Evolutionary conservation across 2,329 filamentous ascomycete species (phyloP).

Genomic region (Trichophyton verrucosum): DNA sequence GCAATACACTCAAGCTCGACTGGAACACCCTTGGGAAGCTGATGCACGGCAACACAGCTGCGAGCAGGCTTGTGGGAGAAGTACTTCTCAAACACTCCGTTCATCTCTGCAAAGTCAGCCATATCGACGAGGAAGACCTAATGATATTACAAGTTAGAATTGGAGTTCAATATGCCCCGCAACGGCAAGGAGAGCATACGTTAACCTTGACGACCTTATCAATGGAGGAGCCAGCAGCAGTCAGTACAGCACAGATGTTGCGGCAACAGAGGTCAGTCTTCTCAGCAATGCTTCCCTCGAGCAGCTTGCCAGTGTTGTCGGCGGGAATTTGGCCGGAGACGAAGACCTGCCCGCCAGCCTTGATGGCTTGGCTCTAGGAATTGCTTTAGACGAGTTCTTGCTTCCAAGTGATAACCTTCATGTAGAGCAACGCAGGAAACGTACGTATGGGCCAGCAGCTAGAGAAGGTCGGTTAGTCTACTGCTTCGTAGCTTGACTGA

Average conservation of each 20-base stretch:
- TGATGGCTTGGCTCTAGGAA: conserved; percentile 46
- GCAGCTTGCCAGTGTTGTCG: conserved; percentile 47
- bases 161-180: neutral
- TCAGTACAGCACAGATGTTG: conserved; percentile 74
- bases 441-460: conserved; percentile 31
- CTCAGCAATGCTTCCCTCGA: conserved; percentile 53
- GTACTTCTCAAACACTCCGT: conserved; percentile 58
- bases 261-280: conserved; percentile 60
- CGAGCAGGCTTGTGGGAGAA: conserved; percentile 53
- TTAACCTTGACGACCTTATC: conserved; percentile 78
- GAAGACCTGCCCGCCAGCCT: conserved; percentile 56
- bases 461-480: conserved; percentile 2
- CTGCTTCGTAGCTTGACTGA: neutral
- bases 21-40: conserved; percentile 51
- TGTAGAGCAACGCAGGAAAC: conserved; percentile 9
- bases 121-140: conserved; percentile 81
- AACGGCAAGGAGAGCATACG: conserved; percentile 20
- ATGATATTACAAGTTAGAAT: neutral
- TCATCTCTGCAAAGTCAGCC: conserved; percentile 74
- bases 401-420: neutral
- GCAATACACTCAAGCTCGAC: conserved; percentile 57
- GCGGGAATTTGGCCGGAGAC: conserved; percentile 68
- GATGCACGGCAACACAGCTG: conserved; percentile 51
- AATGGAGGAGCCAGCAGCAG: conserved; percentile 66
- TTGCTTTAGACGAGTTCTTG: neutral